Base-by-base conservation (phyloP, 306 rosid species). In the Quercus alba region DNA sequence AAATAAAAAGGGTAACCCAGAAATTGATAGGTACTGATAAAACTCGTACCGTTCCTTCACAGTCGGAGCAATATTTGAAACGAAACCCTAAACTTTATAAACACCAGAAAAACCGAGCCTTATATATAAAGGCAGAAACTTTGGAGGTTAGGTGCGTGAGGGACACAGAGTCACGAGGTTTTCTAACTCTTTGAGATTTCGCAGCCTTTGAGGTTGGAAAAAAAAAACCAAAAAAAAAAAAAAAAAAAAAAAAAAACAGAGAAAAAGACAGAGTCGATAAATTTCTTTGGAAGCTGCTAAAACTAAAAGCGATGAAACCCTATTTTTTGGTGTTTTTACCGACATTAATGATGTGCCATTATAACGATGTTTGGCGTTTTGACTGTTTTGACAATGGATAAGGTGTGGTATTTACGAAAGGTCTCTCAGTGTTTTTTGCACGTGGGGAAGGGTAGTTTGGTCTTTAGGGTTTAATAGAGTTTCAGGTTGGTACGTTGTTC, bases 131-230 rank as follows among this genome's bases (percentile, higher is more conserved):
- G 7, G 23, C 7, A 9, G 74, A 56, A 72, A 23, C 49, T 23
- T n/a, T n/a, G 41, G 54, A 35, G 78, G 86, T 77, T 84, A 82
- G 85, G 88, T 86, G 76, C 64, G 52, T 51, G 72, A 9, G 54
- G 3, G 15, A 49, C 4, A 13, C 1, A 49, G 54, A 49, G 54
- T 49, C 83, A 81, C 79, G 79, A 54, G 86, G 20, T 38, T 58
- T 78, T 21, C 83, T 70, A 52, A 59, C 80, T 28, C 41, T 57
- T 33, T 59, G 17, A 46, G 56, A 46, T 23, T 74, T 56, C 59
- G 20, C 41, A 66, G 73, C 59, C 46, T 38, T 38, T 7, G 46
- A 38, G 11, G 46, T 38, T 38, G 46, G 46, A 8, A 38, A 38
- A 38, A 38, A 38, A 38, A 38, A 38, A 6, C 38, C 0, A 6